A percentile compares a stretch with the other conserved stretches of the same genome.
Evolutionary conservation across 73 alveolate genomes (phyloP).

Genomic region (Paramecium tetraurelia): DNA sequence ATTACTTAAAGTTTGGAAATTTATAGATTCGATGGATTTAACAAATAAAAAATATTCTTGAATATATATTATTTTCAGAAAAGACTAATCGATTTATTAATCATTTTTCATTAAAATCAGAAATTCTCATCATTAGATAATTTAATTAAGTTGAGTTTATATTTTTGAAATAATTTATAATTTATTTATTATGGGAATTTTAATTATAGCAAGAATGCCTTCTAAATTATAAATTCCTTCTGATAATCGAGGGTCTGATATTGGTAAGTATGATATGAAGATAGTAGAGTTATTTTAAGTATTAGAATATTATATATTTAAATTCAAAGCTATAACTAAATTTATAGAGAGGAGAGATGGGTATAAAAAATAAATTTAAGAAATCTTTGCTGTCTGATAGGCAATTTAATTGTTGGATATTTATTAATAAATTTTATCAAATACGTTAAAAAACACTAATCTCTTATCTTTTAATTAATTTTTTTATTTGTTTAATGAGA

Average conservation of each 20-base stretch:
- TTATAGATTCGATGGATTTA: not conserved
- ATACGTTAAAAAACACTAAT: constrained; percentile 22
- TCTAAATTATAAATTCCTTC: not conserved
- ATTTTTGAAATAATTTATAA: not conserved
- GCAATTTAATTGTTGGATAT: not conserved
- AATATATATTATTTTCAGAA: not conserved
- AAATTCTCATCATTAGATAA: not conserved
- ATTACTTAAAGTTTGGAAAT: not conserved
- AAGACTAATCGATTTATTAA: constrained; percentile 22
- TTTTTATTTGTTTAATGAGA: constrained; percentile 25
- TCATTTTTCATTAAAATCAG: constrained; percentile 10
- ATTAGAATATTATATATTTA: not conserved
- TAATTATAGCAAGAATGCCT: not conserved
- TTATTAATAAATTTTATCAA: not conserved
- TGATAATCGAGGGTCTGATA: not conserved
- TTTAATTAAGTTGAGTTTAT: not conserved
- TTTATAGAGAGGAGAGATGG: not conserved
- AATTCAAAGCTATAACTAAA: not conserved
- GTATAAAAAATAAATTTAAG: not conserved
- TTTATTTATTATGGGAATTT: constrained; percentile 14
- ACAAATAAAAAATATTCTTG: not conserved
- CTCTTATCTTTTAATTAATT: not conserved
- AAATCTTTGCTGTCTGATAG: not conserved
- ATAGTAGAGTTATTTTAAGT: not conserved
- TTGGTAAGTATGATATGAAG: not conserved